Evolutionary conservation across 768 basidiomycete genomes (phyloP).

Genomic region (Boletellus sp.): DNA sequence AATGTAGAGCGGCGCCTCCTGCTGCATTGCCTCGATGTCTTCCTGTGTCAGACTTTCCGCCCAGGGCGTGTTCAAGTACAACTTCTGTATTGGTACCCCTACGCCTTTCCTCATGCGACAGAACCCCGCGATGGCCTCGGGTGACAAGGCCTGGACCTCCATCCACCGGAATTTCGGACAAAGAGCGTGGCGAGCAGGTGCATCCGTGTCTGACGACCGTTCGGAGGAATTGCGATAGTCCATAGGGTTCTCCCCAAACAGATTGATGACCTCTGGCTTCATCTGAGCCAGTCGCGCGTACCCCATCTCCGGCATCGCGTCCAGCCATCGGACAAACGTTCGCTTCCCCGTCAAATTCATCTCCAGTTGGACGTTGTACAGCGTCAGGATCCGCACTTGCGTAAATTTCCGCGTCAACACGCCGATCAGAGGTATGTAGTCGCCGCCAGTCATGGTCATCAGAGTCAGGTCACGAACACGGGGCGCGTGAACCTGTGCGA

Average conservation of each 20-base stretch:
- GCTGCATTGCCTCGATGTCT: conserved; percentile 22
- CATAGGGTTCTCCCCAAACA: conserved; percentile 44
- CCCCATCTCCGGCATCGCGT: conserved; percentile 53
- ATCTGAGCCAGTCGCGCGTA: conserved; percentile 50
- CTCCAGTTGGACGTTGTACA: conserved; percentile 43
- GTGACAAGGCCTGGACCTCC: conserved; percentile 42
- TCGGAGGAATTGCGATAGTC: conserved; percentile 15
- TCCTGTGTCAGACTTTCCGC: conserved; percentile 14
- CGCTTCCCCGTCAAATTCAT: conserved; percentile 21
- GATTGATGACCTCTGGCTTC: conserved; percentile 39
- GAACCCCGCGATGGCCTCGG: conserved; percentile 34
- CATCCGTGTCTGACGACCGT: neutral
- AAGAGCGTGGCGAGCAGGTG: conserved; percentile 24
- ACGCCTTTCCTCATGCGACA: conserved; percentile 34
- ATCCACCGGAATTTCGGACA: conserved; percentile 45
- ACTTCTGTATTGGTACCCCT: conserved; percentile 45
- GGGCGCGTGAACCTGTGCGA: conserved; percentile 53
- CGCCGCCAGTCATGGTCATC: conserved; percentile 47
- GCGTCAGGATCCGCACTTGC: conserved; percentile 51
- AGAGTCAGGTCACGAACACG: conserved; percentile 55
- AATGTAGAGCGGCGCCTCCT: conserved; percentile 28
- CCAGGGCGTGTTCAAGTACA: conserved; percentile 44
- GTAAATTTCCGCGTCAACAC: conserved; percentile 47
- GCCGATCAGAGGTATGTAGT: conserved; percentile 49
- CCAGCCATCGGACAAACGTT: conserved; percentile 47